Base-by-base conservation (phyloP, 192 early-diverging fungal genomes). In the Spizellomyces punctatus region DNA sequence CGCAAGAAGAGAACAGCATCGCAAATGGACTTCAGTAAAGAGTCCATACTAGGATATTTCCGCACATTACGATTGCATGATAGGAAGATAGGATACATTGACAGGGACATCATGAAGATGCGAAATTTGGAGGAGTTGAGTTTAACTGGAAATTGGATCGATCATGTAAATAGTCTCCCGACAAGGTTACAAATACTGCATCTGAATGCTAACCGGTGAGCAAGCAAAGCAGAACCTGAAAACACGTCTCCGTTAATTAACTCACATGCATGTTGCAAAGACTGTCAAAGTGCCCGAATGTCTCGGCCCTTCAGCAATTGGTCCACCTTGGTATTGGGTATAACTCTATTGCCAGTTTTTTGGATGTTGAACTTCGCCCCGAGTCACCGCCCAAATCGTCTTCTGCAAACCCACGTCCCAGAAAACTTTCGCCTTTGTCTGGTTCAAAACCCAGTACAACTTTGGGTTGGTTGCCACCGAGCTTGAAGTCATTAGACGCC, bases 151-250 rank as follows among this genome's bases (percentile, higher is more conserved):
- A 80, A 80, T 52, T 46, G 59, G 56, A 66, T 80, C 52, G 58
- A 74, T 12, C 44, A 36, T 45, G 45, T 76, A 27, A 67, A 76
- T n/a, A 58, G 76, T 46, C 64, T 80, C 10, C 74, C 78, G n/a
- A 14, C 44, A 8, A 45, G 49, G 36, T 45, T 80, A 7, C 44
- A 66, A 27, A 67, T 77, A 27, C 63, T 80, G 43, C 74, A 80
- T 55, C 44, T 77, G 60, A 80, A 80, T 58, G 74, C 78, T 9
- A 80, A 80, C 43, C 55, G 41, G 78, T 80, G 63, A 5, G 50
- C 44, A 7, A 1, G 6, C 48, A 21, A 5, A 27, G 56, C n/a
- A 6, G 27, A 36, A 36, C 27, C 1, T 3, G 27, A 36, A 36
- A 2, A 36, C n/a, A 36, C 27, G 27, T 36, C 27, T 36, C 1